Evolutionary conservation across 1,139 yeast genomes (phyloP), one percentile per base, ranked within the genome.

Genomic region (Lizanozyma gosingica): DNA sequence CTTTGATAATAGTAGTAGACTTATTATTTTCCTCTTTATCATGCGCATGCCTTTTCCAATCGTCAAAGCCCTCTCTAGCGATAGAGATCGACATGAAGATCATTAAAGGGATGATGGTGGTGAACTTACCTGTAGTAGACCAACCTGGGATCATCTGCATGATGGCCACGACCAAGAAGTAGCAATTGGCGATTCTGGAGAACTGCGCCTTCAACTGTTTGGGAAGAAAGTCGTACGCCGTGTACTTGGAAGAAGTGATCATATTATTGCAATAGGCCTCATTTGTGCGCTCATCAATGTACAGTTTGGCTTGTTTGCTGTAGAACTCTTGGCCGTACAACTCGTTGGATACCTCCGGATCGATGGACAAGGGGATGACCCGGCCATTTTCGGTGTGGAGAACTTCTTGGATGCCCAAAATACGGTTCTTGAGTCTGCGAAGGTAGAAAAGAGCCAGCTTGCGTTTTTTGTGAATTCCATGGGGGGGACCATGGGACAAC

Each of bases 101-200:
- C 56, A 83, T 63, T 43, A 92, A 68, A 1, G 98, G 98, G 34
- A 90, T 72, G 50, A 92, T 90, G 2, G 98, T 92, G 2, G 97
- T 92, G 57, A 79, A 87, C n/a, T 87, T 83, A 45, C 97, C 98
- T 0, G 98, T 92, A 2, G 98, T 88, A 2, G 97, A 87, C 97
- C 97, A 92, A 1, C 90, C 79, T 0, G 98, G 98, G 40, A 92
- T 83, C 94, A 90, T 82, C 57, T 92, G 97, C 71, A 90, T 67
- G 45, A 92, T 84, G 2, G 97, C 90, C 17, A 92, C 94, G 8
- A 79, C 71, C 74, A 92, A 62, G 60, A 92, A 88, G 59, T 88
- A 75, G 50, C 92, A 72, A 54, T 92, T 92, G 15, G 98, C 98
- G 37, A 92, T 56, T 57, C 88, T 92, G 15, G 95, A 86, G 54